phyloP scores from a whole-genome alignment of 1,284 basidiomycete species.

The Caloboletus firmus region DNA sequence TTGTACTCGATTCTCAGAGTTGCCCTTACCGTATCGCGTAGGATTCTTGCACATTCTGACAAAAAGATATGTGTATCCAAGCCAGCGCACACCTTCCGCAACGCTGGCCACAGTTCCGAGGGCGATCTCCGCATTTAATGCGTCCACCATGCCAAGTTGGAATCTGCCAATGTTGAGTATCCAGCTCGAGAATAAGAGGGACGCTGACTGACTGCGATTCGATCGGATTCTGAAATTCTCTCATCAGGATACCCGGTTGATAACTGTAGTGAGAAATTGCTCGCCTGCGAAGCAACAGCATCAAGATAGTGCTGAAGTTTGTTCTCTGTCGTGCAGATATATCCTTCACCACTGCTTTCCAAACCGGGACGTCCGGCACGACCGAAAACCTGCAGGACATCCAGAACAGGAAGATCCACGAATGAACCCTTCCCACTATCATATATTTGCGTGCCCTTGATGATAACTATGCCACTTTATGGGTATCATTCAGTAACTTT shows the following conservation, averaged over 20 bases:
- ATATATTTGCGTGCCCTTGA: constrained; percentile 98
- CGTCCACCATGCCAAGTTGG: constrained; percentile 82
- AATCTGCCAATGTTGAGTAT: constrained; percentile 56
- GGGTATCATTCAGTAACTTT: constrained; percentile 9
- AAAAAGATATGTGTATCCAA: constrained; percentile 97
- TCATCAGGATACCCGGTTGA: constrained; percentile 3
- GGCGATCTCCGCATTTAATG: constrained; percentile 94
- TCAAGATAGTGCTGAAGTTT: constrained; percentile 93
- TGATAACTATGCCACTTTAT: constrained; percentile 63
- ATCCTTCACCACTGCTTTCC: constrained; percentile 94
- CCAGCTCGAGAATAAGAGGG: neutral
- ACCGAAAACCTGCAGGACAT: constrained; percentile 97
- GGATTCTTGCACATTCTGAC: constrained; percentile 96
- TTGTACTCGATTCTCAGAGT: neutral
- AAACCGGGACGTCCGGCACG: constrained; percentile 96
- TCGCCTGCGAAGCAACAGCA: constrained; percentile 83
- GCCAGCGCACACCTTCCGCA: constrained; percentile 90
- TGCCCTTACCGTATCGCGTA: constrained; percentile 74
- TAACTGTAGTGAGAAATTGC: constrained; percentile 12
- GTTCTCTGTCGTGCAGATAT: constrained; percentile 93
- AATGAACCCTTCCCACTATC: constrained; percentile 88
- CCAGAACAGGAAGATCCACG: constrained; percentile 91
- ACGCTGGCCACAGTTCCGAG: constrained; percentile 92
- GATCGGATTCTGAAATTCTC: constrained; percentile 73
- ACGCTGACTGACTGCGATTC: constrained; percentile 78